phyloP scores from a whole-genome alignment of 2,329 filamentous ascomycete genomes.

The Cyphellophora attinorum region DNA sequence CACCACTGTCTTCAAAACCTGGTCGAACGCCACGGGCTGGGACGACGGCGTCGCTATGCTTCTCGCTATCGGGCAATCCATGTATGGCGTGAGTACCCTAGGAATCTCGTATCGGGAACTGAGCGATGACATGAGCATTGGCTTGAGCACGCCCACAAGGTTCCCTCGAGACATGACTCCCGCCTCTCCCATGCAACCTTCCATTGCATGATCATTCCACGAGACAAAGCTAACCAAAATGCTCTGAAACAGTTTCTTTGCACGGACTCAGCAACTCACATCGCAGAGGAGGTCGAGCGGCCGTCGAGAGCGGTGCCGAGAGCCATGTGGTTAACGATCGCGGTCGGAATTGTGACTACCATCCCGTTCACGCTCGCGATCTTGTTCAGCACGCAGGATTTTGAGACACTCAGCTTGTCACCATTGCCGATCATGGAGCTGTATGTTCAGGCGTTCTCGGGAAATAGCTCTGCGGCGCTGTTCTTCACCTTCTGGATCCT shows the following conservation, averaged over 20 bases:
- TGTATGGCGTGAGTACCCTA: conserved; percentile 13
- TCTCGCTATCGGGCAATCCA: conserved; percentile 24
- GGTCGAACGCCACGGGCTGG: conserved; percentile 61
- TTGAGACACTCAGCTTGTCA: conserved; percentile 11
- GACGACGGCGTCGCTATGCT: conserved; percentile 51
- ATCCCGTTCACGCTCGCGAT: conserved; percentile 15
- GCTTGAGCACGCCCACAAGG: no score
- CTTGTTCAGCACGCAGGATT: conserved; percentile 16
- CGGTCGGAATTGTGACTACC: conserved; percentile 7
- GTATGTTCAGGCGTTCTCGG: conserved; percentile 13
- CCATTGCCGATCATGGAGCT: conserved; percentile 15
- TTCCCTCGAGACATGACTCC: no score
- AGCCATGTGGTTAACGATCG: conserved; percentile 27
- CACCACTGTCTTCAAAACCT: conserved; percentile 44
- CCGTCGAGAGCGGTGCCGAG: conserved; percentile 26
- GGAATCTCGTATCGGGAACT: not conserved
- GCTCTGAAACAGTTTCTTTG: no score
- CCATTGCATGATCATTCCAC: no score
- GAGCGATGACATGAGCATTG: no score
- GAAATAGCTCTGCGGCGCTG: conserved; percentile 8
- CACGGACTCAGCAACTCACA: conserved; percentile 26
- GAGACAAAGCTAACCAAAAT: no score
- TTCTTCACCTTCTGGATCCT: conserved; percentile 16
- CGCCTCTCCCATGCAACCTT: no score
- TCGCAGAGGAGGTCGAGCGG: conserved; percentile 33